These are phyloP conservation scores for Beauveria australis DNA, from an alignment of 2,329 filamentous ascomycete genomes.

Conservation along the genomic window DNA sequence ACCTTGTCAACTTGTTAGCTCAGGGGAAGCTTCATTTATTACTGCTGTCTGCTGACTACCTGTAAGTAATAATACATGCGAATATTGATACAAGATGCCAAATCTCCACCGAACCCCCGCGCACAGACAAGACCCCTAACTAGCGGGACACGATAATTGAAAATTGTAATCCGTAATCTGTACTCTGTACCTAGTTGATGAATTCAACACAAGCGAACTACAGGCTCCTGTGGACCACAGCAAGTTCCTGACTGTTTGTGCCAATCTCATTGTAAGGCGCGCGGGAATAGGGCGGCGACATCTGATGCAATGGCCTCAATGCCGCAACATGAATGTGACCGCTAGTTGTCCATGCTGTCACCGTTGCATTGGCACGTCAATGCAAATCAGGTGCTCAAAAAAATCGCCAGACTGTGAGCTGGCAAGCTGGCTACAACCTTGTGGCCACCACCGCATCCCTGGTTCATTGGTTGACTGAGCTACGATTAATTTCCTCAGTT, in stretches of 20 bases:
- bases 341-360: neutral
- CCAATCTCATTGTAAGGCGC: neutral
- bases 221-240: no score
- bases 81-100: neutral
- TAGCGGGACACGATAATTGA: neutral
- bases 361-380: neutral
- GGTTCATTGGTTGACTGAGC: conserved; percentile 6
- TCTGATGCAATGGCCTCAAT: neutral
- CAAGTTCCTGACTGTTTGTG: no score
- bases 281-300: neutral
- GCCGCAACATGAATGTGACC: neutral
- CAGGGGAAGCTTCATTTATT: conserved; percentile 1
- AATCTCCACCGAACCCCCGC: neutral
- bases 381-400: neutral
- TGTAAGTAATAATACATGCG: neutral
- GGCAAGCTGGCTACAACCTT: neutral
- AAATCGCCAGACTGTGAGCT: neutral
- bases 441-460: neutral
- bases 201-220: no score
- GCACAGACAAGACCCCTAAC: conserved; percentile 2
- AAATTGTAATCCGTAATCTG: no score
- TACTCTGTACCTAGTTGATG: no score
- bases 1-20: neutral
- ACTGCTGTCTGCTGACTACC: no score
- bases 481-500: neutral